A percentile compares a stretch with the other conserved stretches of the same genome.
phyloP scores from a whole-genome alignment of 148 eudicot genomes.

The Silene uniflora region DNA sequence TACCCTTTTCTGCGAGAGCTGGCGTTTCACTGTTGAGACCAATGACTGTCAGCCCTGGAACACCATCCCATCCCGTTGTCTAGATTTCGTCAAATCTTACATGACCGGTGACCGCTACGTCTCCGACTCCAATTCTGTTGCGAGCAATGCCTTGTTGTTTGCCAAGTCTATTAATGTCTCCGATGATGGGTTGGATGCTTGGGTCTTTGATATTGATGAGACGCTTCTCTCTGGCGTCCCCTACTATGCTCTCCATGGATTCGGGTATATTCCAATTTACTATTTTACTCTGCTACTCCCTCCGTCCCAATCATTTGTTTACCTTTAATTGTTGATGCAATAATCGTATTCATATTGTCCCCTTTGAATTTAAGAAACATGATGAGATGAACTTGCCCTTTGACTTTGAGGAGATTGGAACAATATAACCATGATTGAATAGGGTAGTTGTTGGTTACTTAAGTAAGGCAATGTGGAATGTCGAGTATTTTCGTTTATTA shows the following conservation, averaged over 20 bases:
- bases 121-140: constrained; percentile 47
- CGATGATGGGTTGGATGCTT: constrained; percentile 56
- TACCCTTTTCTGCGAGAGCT: constrained; percentile 54
- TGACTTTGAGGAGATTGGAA: too few relatives aligned
- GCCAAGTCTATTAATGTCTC: constrained; percentile 42
- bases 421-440: too few relatives aligned
- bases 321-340: too few relatives aligned
- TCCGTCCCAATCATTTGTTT: background rate
- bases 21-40: constrained; percentile 74
- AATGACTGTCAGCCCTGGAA: constrained; percentile 56
- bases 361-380: too few relatives aligned
- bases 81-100: constrained; percentile 42
- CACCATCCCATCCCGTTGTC: constrained; percentile 45
- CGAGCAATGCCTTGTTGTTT: constrained; percentile 36
- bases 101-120: constrained; percentile 43
- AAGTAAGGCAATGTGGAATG: too few relatives aligned
- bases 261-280: constrained; percentile 38
- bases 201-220: constrained; percentile 89
- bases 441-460: too few relatives aligned
- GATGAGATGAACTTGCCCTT: too few relatives aligned
- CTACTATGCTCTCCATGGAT: constrained; percentile 50
- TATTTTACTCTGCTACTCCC: background rate
- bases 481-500: too few relatives aligned
- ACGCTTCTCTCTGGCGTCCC: constrained; percentile 68
- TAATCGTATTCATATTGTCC: too few relatives aligned